Percentiles rank a stretch among this genome's conserved stretches.
Evolutionary conservation across 176 grass and related monocot species (phyloP).

Genomic region (Hsuehochloa calcarea): DNA sequence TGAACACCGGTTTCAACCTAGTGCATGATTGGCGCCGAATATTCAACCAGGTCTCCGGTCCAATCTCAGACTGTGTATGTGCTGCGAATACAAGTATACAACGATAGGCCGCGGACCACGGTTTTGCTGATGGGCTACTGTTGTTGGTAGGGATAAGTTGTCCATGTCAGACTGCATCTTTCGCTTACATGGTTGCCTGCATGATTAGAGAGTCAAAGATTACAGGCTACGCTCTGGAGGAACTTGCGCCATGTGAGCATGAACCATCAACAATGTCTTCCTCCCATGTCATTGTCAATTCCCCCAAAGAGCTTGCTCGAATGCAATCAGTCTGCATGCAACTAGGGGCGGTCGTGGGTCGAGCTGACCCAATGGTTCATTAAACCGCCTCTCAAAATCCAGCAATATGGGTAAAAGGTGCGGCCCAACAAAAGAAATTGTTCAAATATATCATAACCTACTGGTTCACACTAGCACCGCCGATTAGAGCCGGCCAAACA

Average conservation of each 20-base stretch:
- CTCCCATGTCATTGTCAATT: background rate
- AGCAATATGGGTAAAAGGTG: too few relatives aligned
- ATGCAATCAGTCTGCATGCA: too few relatives aligned
- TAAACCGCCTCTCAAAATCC: too few relatives aligned
- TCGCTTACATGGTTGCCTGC: background rate
- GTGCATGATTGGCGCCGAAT: background rate
- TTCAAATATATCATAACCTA: too few relatives aligned
- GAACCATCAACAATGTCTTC: background rate
- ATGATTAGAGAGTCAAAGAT: background rate
- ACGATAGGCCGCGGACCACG: background rate
- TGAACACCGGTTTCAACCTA: background rate
- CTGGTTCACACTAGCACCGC: too few relatives aligned
- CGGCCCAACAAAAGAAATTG: too few relatives aligned
- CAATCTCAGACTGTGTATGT: too few relatives aligned
- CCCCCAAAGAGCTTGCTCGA: too few relatives aligned
- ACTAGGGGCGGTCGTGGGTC: too few relatives aligned
- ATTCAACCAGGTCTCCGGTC: background rate
- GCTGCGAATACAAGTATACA: background rate
- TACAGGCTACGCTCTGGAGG: background rate
- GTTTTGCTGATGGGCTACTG: background rate
- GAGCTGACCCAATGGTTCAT: too few relatives aligned
- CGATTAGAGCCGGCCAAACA: too few relatives aligned
- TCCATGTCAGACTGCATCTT: background rate
- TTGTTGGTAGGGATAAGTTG: background rate
- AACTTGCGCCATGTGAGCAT: background rate